phyloP scores from a whole-genome alignment of 73 alveolate genomes.

The Stentor roeselii region DNA sequence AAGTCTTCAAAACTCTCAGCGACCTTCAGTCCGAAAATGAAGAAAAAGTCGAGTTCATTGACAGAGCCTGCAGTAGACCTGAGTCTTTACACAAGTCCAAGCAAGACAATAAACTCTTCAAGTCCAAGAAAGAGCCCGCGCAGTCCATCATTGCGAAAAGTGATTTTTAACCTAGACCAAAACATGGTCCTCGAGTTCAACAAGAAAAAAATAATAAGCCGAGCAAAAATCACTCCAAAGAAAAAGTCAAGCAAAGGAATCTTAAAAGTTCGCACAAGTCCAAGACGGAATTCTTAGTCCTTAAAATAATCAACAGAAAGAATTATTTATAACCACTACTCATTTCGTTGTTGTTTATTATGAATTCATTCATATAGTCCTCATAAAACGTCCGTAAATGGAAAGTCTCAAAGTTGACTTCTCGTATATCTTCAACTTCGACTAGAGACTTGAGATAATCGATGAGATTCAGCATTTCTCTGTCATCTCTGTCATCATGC shows the following conservation, averaged over 20 bases:
- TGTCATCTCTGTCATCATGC: constrained; percentile 70
- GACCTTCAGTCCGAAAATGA: neutral
- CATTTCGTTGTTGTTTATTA: neutral
- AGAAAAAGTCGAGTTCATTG: neutral
- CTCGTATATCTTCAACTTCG: neutral
- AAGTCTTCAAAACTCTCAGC: neutral
- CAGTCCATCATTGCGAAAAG: neutral
- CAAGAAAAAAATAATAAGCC: neutral
- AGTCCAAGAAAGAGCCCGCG: neutral
- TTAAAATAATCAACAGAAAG: neutral
- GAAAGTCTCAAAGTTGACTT: neutral
- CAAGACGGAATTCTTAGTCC: neutral
- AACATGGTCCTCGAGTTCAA: neutral
- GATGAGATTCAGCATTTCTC: constrained; percentile 35
- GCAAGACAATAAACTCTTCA: neutral
- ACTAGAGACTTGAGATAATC: neutral
- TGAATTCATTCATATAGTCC: neutral
- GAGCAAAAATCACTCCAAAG: neutral
- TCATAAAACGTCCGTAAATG: constrained; percentile 1
- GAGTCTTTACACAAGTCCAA: neutral
- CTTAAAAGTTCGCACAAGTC: neutral
- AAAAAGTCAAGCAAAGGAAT: neutral
- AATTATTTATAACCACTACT: neutral
- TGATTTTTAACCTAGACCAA: neutral
- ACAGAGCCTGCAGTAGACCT: neutral